phyloP scores from a whole-genome alignment of 768 basidiomycete genomes.

The Agaricus subrufescens region DNA sequence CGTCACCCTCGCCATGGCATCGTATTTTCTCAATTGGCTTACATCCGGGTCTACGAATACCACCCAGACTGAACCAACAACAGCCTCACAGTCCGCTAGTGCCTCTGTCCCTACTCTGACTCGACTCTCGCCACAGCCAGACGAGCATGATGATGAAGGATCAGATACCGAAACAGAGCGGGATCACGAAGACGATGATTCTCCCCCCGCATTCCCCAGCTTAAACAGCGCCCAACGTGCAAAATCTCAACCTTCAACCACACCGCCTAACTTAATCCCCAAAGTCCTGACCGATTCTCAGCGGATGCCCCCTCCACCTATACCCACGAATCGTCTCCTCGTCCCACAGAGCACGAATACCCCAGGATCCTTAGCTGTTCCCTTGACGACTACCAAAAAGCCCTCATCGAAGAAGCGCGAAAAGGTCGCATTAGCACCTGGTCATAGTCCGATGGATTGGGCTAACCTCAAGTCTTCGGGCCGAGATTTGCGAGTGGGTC shows the following conservation, averaged over 20 bases:
- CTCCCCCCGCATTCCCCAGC: constrained; percentile 71
- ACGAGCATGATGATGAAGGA: constrained; percentile 34
- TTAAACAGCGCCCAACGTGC: constrained; percentile 69
- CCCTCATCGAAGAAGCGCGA: constrained; percentile 55
- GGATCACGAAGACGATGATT: constrained; percentile 44
- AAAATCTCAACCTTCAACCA: constrained; percentile 13
- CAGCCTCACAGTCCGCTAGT: constrained; percentile 16
- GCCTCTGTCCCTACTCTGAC: constrained; percentile 28
- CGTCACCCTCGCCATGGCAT: constrained; percentile 36
- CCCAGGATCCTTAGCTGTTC: constrained; percentile 48
- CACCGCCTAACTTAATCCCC: constrained; percentile 15
- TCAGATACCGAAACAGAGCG: constrained; percentile 28
- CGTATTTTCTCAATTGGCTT: constrained; percentile 61
- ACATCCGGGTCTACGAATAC: constrained; percentile 28
- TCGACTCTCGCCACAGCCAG: constrained; percentile 34
- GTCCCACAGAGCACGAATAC: constrained; percentile 21
- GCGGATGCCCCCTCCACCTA: constrained; percentile 53
- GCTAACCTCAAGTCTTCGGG: constrained; percentile 83
- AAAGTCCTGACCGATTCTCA: constrained; percentile 40
- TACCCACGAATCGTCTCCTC: constrained; percentile 36
- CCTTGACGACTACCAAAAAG: constrained; percentile 58
- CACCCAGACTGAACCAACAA: constrained; percentile 17
- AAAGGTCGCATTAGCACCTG: constrained; percentile 89
- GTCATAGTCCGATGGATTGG: constrained; percentile 93
- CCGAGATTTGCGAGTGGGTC: constrained; percentile 67